A percentile compares a stretch with the other conserved stretches of the same genome.
Evolutionary conservation across 208 protist species (phyloP).

Genomic region (Endotrypanum monterogeii): DNA sequence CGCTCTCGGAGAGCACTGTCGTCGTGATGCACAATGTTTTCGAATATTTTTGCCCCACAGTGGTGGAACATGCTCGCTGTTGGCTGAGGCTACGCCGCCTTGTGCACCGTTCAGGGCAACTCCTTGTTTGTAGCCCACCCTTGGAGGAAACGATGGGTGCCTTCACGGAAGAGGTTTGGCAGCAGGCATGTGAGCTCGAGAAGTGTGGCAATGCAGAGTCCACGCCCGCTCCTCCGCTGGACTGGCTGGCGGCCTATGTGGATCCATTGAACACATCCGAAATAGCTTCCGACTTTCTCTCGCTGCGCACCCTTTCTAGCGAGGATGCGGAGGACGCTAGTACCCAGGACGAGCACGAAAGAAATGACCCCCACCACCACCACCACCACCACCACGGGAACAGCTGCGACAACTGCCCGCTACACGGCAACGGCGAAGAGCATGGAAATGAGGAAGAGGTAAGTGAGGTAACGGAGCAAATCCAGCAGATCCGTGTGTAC

Average conservation of each 20-base stretch:
- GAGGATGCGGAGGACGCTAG: neutral
- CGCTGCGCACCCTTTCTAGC: slow-evolving; percentile 10
- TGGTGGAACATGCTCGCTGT: slow-evolving; percentile 54
- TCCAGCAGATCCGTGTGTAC: slow-evolving; percentile 59
- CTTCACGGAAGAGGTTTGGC: slow-evolving; percentile 20
- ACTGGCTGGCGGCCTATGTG: slow-evolving; percentile 37
- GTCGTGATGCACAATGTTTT: slow-evolving; percentile 90
- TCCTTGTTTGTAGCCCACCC: slow-evolving; percentile 66
- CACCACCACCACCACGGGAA: neutral
- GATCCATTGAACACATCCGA: slow-evolving; percentile 23
- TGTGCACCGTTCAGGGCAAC: slow-evolving; percentile 42
- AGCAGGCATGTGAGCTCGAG: slow-evolving; percentile 13
- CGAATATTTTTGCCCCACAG: slow-evolving; percentile 71
- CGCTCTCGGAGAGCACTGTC: slow-evolving; percentile 49
- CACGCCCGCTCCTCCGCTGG: slow-evolving; percentile 2
- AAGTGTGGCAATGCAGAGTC: neutral
- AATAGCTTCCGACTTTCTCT: slow-evolving; percentile 32
- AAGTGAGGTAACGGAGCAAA: slow-evolving; percentile 39
- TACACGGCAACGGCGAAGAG: slow-evolving; percentile 3
- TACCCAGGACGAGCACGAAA: neutral
- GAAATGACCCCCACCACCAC: slow-evolving; percentile 2
- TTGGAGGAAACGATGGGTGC: slow-evolving; percentile 50
- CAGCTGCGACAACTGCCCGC: neutral
- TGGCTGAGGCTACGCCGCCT: slow-evolving; percentile 66
- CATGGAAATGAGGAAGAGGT: slow-evolving; percentile 10